Evolutionary conservation across 1,284 basidiomycete species (phyloP).

Genomic region (Irpex rosettiformis): DNA sequence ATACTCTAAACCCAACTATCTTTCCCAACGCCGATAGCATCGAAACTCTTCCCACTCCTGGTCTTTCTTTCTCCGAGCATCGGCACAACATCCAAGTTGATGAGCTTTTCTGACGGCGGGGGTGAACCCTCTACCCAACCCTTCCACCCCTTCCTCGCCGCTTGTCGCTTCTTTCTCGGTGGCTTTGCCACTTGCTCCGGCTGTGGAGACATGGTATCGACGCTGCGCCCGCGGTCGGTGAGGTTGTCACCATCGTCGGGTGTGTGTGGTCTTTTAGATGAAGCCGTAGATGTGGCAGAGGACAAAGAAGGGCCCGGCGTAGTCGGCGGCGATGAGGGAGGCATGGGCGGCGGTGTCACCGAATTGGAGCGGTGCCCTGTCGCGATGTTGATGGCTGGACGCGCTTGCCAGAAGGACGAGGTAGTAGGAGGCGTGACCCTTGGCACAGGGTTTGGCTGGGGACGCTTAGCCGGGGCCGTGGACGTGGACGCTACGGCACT

Average conservation of each 20-base stretch:
- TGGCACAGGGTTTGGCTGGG: conserved; percentile 12
- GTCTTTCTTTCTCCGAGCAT: conserved; percentile 59
- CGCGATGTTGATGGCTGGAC: conserved; percentile 66
- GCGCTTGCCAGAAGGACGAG: conserved; percentile 58
- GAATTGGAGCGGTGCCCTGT: conserved; percentile 63
- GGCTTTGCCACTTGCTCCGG: conserved; percentile 22
- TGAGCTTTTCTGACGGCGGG: conserved; percentile 73
- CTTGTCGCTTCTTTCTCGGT: conserved; percentile 61
- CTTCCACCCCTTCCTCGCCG: conserved; percentile 79
- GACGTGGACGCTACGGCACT: conserved; percentile 13
- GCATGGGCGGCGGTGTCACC: conserved; percentile 67
- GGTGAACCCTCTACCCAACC: conserved; percentile 83
- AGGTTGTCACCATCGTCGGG: conserved; percentile 49
- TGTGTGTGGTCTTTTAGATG: conserved; percentile 72
- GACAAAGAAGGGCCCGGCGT: conserved; percentile 73
- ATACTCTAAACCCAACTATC: conserved; percentile 45
- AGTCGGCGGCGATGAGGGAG: conserved; percentile 55
- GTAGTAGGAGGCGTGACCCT: conserved; percentile 24
- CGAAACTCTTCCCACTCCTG: conserved; percentile 77
- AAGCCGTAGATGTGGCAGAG: conserved; percentile 68
- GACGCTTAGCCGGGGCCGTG: conserved; percentile 16
- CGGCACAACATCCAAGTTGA: conserved; percentile 68
- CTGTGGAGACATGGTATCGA: conserved; percentile 27
- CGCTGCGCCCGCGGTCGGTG: conserved; percentile 21
- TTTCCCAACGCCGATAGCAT: conserved; percentile 59